Evolutionary conservation across 108 stramenopile species (phyloP).

Genomic region (Cyclotella sp.): DNA sequence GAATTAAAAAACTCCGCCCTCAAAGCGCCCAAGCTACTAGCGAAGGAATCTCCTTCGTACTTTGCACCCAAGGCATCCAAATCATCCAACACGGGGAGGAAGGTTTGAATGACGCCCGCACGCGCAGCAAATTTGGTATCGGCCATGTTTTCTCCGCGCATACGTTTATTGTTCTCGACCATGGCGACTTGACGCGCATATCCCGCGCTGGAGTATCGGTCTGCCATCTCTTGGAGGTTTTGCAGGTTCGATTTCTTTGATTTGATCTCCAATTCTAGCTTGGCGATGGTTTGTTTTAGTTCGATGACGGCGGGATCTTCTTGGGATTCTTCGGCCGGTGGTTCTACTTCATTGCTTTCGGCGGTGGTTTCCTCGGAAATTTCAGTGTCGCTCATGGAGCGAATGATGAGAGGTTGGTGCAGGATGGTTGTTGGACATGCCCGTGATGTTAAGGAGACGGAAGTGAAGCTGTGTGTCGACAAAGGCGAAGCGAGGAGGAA

Average conservation of each 20-base stretch:
- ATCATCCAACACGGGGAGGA: constrained; percentile 72
- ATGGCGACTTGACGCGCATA: constrained; percentile 84
- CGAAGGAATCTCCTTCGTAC: constrained; percentile 68
- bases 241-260: constrained; percentile 55
- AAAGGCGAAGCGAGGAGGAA: constrained; percentile 19
- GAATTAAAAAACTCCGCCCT: constrained; percentile 43
- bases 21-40: constrained; percentile 55
- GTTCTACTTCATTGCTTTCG: not conserved
- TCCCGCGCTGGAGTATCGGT: constrained; percentile 75
- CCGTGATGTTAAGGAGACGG: constrained; percentile 3
- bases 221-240: constrained; percentile 55
- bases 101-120: constrained; percentile 59
- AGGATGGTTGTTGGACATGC: constrained; percentile 3
- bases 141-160: constrained; percentile 62
- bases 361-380: constrained; percentile 4
- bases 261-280: constrained; percentile 65
- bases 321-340: not conserved
- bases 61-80: constrained; percentile 53
- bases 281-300: constrained; percentile 70
- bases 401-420: constrained; percentile 13
- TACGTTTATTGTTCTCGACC: constrained; percentile 79
- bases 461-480: constrained; percentile 15
- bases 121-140: constrained; percentile 54
- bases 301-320: constrained; percentile 65
- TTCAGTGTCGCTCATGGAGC: constrained; percentile 36